phyloP scores from a whole-genome alignment of 1,284 basidiomycete genomes.

The Cutaneotrichosporon cavernicola region DNA sequence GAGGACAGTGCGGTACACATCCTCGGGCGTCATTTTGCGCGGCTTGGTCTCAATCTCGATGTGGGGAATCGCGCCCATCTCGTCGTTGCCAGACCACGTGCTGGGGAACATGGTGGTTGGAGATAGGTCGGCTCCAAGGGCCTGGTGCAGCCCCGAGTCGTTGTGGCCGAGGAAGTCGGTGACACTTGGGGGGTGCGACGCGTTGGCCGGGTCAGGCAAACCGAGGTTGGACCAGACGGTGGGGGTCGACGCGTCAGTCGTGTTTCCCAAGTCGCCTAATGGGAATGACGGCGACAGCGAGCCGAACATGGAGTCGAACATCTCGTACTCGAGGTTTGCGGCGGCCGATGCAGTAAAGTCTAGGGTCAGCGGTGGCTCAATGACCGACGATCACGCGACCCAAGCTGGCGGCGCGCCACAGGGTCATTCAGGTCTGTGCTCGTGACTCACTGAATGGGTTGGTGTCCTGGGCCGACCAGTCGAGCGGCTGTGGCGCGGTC shows the following conservation, averaged over 20 bases:
- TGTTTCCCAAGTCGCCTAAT: slow-evolving; percentile 22
- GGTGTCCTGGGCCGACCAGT: slow-evolving; percentile 23
- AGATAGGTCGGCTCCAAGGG: slow-evolving; percentile 14
- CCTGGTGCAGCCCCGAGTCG: slow-evolving; percentile 14
- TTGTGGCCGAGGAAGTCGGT: slow-evolving; percentile 5
- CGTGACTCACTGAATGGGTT: slow-evolving; percentile 26
- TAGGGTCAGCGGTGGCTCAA: slow-evolving; percentile 4
- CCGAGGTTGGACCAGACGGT: slow-evolving; percentile 26
- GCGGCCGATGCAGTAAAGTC: slow-evolving; percentile 28
- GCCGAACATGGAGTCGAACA: slow-evolving; percentile 49
- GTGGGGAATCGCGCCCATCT: slow-evolving; percentile 5
- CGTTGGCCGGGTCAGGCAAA: slow-evolving; percentile 15
- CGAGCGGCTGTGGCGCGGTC: slow-evolving; percentile 12
- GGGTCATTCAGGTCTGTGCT: neutral
- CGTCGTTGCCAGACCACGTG: slow-evolving; percentile 1
- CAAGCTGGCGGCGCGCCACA: neutral
- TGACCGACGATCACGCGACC: slow-evolving; percentile 1
- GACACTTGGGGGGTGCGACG: slow-evolving; percentile 4
- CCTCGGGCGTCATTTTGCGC: slow-evolving; percentile 25
- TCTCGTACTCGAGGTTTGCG: slow-evolving; percentile 40
- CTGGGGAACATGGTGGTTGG: slow-evolving; percentile 13
- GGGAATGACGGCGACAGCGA: slow-evolving; percentile 44
- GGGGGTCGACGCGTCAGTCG: slow-evolving; percentile 24
- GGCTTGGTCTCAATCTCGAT: slow-evolving; percentile 9
- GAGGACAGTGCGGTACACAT: slow-evolving; percentile 25